Evolutionary conservation across 805 yeast species (phyloP).

Genomic region (Candida peoriensis): DNA sequence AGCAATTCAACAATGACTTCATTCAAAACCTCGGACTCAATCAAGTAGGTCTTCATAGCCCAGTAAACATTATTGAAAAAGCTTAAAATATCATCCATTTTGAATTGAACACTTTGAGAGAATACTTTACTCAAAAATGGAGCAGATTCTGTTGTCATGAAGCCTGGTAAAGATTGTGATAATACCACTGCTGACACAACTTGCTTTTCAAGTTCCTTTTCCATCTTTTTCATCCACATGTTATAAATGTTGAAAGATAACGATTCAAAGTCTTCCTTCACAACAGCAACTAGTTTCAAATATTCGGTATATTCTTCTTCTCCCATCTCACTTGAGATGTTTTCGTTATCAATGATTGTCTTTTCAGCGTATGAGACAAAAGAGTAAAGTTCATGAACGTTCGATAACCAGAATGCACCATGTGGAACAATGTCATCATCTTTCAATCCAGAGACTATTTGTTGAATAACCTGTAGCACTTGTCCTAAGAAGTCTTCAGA

Average conservation of each 20-base stretch:
- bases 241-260: slow-evolving; percentile 91
- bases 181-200: slow-evolving; percentile 93
- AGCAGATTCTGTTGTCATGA: slow-evolving; percentile 75
- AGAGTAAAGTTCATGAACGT: slow-evolving; percentile 91
- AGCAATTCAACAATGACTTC: slow-evolving; percentile 81
- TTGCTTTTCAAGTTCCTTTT: slow-evolving; percentile 83
- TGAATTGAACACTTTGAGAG: slow-evolving; percentile 63
- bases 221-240: slow-evolving; percentile 95
- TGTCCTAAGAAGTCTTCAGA: slow-evolving; percentile 88
- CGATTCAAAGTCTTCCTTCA: slow-evolving; percentile 90
- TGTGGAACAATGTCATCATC: slow-evolving; percentile 86
- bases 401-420: slow-evolving; percentile 97
- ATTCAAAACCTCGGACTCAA: slow-evolving; percentile 79
- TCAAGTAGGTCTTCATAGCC: slow-evolving; percentile 87
- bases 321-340: slow-evolving; percentile 76
- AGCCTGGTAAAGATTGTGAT: slow-evolving; percentile 94
- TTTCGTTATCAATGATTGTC: slow-evolving; percentile 82
- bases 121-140: slow-evolving; percentile 84
- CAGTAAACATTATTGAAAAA: slow-evolving; percentile 87
- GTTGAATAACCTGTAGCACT: slow-evolving; percentile 82
- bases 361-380: slow-evolving; percentile 92
- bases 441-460: slow-evolving; percentile 68
- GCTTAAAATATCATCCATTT: slow-evolving; percentile 91
- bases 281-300: slow-evolving; percentile 80
- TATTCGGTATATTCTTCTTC: slow-evolving; percentile 88